These are phyloP conservation scores for Ceratobasidium sp. DNA, from an alignment of 1,284 basidiomycete species.

Conservation along the genomic window DNA sequence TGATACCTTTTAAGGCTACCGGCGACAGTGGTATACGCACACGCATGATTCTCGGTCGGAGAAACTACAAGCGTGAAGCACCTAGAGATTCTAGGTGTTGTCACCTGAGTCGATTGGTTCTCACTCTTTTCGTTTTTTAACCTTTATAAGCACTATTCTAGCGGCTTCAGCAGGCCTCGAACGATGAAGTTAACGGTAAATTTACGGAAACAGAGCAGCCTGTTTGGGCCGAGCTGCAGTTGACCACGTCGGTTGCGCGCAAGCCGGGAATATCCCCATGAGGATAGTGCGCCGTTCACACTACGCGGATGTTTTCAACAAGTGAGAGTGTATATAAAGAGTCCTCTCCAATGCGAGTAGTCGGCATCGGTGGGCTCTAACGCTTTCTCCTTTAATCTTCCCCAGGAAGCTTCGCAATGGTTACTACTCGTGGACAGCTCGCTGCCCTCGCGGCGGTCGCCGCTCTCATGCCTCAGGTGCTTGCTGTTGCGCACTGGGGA, in stretches of 20 bases:
- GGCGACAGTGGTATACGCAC: background rate
- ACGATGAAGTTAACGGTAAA: slow-evolving; percentile 24
- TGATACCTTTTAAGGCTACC: background rate
- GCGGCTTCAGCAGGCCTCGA: background rate
- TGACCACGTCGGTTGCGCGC: background rate
- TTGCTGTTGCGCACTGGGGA: slow-evolving; percentile 6
- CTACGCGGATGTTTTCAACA: background rate
- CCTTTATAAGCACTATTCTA: background rate
- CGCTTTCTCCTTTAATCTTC: background rate
- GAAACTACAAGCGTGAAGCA: slow-evolving; percentile 3
- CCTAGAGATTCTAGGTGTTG: background rate
- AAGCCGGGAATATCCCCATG: slow-evolving; percentile 31
- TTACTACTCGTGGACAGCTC: slow-evolving; percentile 24
- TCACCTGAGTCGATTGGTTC: slow-evolving; percentile 32
- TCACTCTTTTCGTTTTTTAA: background rate
- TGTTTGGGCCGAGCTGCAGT: slow-evolving; percentile 13
- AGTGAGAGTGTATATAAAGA: background rate
- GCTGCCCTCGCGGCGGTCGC: slow-evolving; percentile 16
- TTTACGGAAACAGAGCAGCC: background rate
- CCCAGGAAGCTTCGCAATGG: background rate
- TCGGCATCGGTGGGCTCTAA: background rate
- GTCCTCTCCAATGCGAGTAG: background rate
- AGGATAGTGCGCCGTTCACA: slow-evolving; percentile 19
- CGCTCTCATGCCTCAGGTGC: background rate
- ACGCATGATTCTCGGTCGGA: slow-evolving; percentile 9